A percentile compares a stretch with the other conserved stretches of the same genome.
Conservation (phyloP, 371 early-diverging fungal genomes). For the Mortierella sp. region DNA sequence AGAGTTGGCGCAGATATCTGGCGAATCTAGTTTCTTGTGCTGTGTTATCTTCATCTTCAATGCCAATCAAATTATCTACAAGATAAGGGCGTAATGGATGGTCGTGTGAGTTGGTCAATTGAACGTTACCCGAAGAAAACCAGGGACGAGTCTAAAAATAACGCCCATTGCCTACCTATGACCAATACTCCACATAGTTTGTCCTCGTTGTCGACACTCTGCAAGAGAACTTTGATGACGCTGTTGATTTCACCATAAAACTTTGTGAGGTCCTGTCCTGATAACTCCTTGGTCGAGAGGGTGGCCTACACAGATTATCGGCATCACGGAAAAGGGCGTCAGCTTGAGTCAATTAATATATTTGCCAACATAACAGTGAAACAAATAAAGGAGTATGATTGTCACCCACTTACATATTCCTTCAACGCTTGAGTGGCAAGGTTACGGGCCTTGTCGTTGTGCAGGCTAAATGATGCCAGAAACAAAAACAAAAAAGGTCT, state of each 20-base stretch:
- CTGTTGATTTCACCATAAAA: slow-evolving; percentile 67
- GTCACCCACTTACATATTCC: slow-evolving; percentile 43
- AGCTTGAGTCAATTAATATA: background rate
- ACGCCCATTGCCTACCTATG: slow-evolving; percentile 63
- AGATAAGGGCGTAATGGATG: background rate
- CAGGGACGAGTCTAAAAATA: background rate
- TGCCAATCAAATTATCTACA: slow-evolving; percentile 87
- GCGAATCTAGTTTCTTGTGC: slow-evolving; percentile 85
- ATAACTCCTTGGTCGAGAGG: slow-evolving; percentile 37
- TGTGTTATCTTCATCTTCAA: slow-evolving; percentile 89
- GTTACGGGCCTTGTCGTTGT: slow-evolving; percentile 38
- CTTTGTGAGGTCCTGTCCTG: slow-evolving; percentile 45
- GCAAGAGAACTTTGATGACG: slow-evolving; percentile 72
- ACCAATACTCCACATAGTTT: slow-evolving; percentile 77
- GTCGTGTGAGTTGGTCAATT: slow-evolving; percentile 3
- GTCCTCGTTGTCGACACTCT: slow-evolving; percentile 68
- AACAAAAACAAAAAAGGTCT: background rate
- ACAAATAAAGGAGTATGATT: background rate
- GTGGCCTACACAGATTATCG: slow-evolving; percentile 28
- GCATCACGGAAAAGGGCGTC: background rate
- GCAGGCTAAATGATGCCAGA: slow-evolving; percentile 19
- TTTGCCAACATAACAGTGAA: background rate
- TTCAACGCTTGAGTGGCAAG: slow-evolving; percentile 33
- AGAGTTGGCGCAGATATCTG: slow-evolving; percentile 86
- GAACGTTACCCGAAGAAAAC: background rate